Percentiles rank a stretch among this genome's conserved stretches.
These are phyloP conservation scores for Phyllosticta citriasiana DNA, from an alignment of 2,329 filamentous ascomycete species.

Conservation along the genomic window DNA sequence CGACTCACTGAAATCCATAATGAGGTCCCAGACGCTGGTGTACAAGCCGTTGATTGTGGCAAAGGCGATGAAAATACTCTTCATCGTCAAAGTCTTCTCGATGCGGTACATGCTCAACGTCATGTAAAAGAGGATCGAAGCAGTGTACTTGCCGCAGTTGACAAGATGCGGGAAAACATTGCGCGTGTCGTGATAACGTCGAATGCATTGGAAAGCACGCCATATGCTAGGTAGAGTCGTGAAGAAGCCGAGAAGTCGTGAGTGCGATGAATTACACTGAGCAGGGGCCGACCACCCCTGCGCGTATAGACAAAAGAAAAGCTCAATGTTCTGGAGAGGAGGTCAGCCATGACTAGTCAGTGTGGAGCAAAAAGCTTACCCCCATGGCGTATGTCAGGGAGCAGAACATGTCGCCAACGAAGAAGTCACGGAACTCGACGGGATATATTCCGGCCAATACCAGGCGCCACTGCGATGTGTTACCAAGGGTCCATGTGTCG, in stretches of 20 bases:
- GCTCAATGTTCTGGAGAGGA: constrained; percentile 60
- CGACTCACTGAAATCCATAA: constrained; percentile 75
- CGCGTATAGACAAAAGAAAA: constrained; percentile 94
- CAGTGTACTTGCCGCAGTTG: constrained; percentile 85
- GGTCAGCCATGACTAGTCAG: constrained; percentile 15
- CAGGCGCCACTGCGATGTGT: constrained; percentile 60
- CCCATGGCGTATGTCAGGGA: constrained; percentile 84
- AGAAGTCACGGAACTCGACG: constrained; percentile 96
- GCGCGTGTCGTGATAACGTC: constrained; percentile 76
- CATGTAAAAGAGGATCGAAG: constrained; percentile 71
- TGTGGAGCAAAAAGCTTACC: constrained; percentile 42
- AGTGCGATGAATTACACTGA: constrained; percentile 78
- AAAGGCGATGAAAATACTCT: constrained; percentile 67
- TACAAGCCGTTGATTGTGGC: constrained; percentile 78
- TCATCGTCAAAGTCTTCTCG: constrained; percentile 46
- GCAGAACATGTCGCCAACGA: constrained; percentile 95
- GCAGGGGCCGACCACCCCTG: constrained; percentile 60
- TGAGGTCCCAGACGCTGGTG: constrained; percentile 83
- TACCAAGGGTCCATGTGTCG: constrained; percentile 15
- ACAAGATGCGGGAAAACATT: constrained; percentile 87
- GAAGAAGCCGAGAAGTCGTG: constrained; percentile 77
- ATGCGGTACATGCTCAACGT: constrained; percentile 78
- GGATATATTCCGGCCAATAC: constrained; percentile 78
- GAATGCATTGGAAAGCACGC: constrained; percentile 82
- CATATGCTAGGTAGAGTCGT: constrained; percentile 74